Percentiles rank a stretch among this genome's conserved stretches.
Evolutionary conservation across 257 asterid genomes (phyloP).

Genomic region (Solanum paucissectum): DNA sequence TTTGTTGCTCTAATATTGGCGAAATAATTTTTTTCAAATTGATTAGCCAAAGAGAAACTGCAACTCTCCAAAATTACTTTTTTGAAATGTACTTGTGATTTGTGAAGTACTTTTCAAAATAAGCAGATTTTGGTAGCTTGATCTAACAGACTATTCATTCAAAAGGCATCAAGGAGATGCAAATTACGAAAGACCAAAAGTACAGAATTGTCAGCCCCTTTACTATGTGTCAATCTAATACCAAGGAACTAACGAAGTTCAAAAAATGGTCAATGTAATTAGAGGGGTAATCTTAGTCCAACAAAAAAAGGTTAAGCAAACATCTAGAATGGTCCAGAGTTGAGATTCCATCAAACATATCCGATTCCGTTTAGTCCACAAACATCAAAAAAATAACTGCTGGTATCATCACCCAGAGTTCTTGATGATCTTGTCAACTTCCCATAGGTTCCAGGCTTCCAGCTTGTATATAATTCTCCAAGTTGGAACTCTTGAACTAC

Average conservation of each 20-base stretch:
- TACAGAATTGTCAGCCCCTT: not conserved
- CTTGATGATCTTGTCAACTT: not conserved
- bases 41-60: not conserved
- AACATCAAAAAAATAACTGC: not conserved
- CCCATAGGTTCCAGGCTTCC: not conserved
- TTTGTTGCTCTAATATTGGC: not conserved
- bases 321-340: not conserved
- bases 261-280: not conserved
- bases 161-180: not conserved
- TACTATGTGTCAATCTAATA: not conserved
- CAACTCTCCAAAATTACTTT: not conserved
- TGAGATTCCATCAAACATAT: not conserved
- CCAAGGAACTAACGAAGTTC: not conserved
- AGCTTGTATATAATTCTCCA: not conserved
- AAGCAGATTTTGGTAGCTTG: not conserved
- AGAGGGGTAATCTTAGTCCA: not conserved
- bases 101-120: not conserved
- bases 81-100: not conserved
- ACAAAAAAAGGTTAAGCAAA: not conserved
- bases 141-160: not conserved
- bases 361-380: not conserved
- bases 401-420: not conserved
- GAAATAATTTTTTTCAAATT: not conserved
- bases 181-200: not conserved
- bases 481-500: not conserved